phyloP scores from a whole-genome alignment of 2,329 filamentous ascomycete genomes.

The Orbilia brochopaga region DNA sequence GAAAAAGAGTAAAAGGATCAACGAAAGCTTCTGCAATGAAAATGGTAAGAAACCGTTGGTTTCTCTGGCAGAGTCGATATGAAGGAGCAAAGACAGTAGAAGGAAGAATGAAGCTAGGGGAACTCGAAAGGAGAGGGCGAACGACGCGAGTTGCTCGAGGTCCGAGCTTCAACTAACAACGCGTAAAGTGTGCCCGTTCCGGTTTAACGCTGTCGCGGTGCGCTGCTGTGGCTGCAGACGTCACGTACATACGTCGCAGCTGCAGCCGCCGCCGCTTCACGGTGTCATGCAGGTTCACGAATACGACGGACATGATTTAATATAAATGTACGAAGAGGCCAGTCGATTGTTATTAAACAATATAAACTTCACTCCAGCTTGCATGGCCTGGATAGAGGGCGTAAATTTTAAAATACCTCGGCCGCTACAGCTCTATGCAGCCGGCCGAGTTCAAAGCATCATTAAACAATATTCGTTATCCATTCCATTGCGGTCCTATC shows the following conservation, averaged over 20 bases:
- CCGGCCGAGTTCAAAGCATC: no score
- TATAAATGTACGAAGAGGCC: no score
- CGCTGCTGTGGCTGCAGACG: not conserved
- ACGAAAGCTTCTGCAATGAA: constrained; percentile 14
- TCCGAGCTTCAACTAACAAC: constrained; percentile 2
- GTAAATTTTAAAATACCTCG: no score
- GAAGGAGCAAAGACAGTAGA: no score
- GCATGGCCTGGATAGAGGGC: no score
- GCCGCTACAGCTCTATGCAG: no score
- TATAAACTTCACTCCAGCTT: no score
- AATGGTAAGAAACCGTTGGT: constrained; percentile 12
- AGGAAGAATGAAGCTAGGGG: not conserved
- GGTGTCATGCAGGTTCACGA: not conserved
- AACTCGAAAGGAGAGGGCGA: constrained; percentile 1
- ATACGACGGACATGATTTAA: not conserved
- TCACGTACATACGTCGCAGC: not conserved
- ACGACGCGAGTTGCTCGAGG: not conserved
- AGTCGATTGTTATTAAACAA: no score
- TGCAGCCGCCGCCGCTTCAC: not conserved
- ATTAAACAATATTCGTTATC: no score
- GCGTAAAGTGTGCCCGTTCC: constrained; percentile 4
- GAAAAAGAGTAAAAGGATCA: not conserved
- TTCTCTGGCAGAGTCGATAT: not conserved
- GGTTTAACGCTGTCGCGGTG: not conserved
- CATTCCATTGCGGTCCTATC: not conserved